Conservation (phyloP, 352 stramenopile species). For the Phytophthora hibernalis region DNA sequence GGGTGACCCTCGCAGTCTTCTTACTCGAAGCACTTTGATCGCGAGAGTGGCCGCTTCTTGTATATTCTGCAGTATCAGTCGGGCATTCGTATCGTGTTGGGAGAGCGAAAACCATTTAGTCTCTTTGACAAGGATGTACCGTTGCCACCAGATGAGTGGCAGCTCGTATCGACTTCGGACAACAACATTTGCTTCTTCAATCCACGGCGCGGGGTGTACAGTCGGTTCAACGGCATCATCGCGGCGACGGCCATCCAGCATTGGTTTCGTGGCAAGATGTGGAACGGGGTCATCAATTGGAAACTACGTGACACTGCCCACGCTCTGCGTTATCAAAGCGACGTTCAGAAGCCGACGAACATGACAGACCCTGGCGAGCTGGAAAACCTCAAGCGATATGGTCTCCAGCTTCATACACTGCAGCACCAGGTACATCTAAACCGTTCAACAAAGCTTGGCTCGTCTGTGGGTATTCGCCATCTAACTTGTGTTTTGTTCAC, state of each 20-base stretch:
- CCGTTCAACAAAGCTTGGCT: neutral
- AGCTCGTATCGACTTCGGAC: constrained; percentile 12
- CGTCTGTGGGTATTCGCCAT: neutral
- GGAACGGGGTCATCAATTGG: constrained; percentile 57
- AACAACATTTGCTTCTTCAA: constrained; percentile 49
- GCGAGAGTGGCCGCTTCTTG: constrained; percentile 29
- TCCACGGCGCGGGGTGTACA: constrained; percentile 46
- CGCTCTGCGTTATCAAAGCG: constrained; percentile 53
- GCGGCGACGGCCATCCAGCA: constrained; percentile 51
- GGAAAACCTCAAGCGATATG: constrained; percentile 46
- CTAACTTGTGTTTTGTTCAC: neutral
- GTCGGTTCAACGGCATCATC: constrained; percentile 44
- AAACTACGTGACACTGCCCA: constrained; percentile 40
- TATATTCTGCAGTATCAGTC: constrained; percentile 39
- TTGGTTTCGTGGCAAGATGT: constrained; percentile 65
- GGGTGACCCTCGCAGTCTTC: constrained; percentile 22
- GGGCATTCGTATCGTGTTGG: constrained; percentile 10
- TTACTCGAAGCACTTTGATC: constrained; percentile 62
- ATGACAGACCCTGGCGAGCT: constrained; percentile 28
- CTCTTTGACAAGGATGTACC: constrained; percentile 55
- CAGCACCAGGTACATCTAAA: constrained; percentile 61
- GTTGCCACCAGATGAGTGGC: constrained; percentile 58
- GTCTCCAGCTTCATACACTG: constrained; percentile 58
- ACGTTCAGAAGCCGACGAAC: constrained; percentile 18
- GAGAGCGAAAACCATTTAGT: constrained; percentile 51